These are phyloP conservation scores for Raddia guianensis DNA, from an alignment of 176 grass and related monocot genomes.

Conservation along the genomic window DNA sequence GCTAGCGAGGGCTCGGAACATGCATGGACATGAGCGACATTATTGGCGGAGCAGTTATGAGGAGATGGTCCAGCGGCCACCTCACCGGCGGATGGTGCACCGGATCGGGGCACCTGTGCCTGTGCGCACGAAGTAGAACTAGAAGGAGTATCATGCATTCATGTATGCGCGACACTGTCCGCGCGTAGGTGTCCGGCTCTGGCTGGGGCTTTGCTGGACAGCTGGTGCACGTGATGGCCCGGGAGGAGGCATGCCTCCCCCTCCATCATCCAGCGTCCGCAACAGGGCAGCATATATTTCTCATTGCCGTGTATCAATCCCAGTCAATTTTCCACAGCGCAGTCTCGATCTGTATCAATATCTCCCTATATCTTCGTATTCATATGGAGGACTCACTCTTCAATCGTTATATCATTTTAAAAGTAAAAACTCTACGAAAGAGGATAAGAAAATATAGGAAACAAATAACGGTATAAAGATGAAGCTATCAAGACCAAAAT, in stretches of 20 bases:
- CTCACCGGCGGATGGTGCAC: constrained; percentile 14
- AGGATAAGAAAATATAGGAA: too few species aligned
- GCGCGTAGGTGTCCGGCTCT: constrained; percentile 16
- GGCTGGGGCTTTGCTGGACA: constrained; percentile 55
- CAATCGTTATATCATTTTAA: too few species aligned
- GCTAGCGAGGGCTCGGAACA: background rate
- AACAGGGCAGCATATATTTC: too few species aligned
- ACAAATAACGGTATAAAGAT: too few species aligned
- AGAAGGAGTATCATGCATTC: background rate
- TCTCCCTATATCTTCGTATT: too few species aligned
- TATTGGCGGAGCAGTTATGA: background rate
- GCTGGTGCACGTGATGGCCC: constrained; percentile 60
- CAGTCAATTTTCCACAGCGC: too few species aligned
- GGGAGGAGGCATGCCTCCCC: constrained; percentile 47
- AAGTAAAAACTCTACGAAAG: too few species aligned
- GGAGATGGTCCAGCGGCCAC: constrained; percentile 25
- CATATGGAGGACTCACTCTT: too few species aligned
- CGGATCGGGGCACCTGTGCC: constrained; percentile 39
- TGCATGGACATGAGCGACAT: background rate
- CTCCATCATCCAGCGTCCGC: background rate
- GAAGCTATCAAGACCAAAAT: too few species aligned
- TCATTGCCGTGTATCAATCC: too few species aligned
- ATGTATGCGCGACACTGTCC: background rate
- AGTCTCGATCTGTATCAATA: too few species aligned
- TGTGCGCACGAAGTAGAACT: constrained; percentile 36